Percentiles rank a stretch among this genome's conserved stretches.
These are phyloP conservation scores for Aspergillus fumigatiaffinis DNA, from an alignment of 2,329 filamentous ascomycete species.

Conservation along the genomic window DNA sequence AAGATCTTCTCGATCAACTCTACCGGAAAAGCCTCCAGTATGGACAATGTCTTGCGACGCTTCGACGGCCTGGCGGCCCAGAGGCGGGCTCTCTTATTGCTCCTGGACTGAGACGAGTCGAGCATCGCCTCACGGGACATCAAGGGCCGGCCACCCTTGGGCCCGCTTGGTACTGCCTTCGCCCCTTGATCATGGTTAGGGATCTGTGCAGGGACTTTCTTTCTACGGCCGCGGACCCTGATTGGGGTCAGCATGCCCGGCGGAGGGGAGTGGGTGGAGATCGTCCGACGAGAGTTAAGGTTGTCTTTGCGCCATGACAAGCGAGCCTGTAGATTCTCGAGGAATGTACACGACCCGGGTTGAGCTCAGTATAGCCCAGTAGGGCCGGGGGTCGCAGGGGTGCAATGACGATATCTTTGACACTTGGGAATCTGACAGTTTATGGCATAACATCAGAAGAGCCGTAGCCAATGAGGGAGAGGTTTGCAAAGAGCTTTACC, in stretches of 20 bases:
- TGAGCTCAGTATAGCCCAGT: not conserved
- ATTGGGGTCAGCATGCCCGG: slow-evolving; percentile 27
- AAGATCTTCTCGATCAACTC: slow-evolving; percentile 54
- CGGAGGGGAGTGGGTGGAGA: not conserved
- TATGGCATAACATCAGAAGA: not conserved
- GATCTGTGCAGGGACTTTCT: slow-evolving; percentile 5
- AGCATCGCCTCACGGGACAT: slow-evolving; percentile 9
- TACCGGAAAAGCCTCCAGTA: slow-evolving; percentile 45
- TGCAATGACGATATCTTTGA: not conserved
- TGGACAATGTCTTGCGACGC: slow-evolving; percentile 19
- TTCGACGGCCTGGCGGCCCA: slow-evolving; percentile 5
- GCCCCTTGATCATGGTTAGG: not conserved
- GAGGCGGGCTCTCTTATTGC: slow-evolving; percentile 12
- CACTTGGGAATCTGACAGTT: not conserved
- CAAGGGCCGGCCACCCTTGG: slow-evolving; percentile 13
- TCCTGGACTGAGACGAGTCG: slow-evolving; percentile 7
- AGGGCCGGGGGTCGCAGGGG: not conserved
- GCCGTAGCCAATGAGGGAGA: not conserved
- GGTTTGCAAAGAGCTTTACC: not conserved
- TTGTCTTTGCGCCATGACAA: slow-evolving; percentile 2
- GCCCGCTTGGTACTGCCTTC: slow-evolving; percentile 10
- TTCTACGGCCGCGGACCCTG: slow-evolving; percentile 28
- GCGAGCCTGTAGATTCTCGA: not conserved
- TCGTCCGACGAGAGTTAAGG: not conserved
- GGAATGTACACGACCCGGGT: not conserved